phyloP scores from a whole-genome alignment of 257 asterid genomes.

The Fraxinus americana region DNA sequence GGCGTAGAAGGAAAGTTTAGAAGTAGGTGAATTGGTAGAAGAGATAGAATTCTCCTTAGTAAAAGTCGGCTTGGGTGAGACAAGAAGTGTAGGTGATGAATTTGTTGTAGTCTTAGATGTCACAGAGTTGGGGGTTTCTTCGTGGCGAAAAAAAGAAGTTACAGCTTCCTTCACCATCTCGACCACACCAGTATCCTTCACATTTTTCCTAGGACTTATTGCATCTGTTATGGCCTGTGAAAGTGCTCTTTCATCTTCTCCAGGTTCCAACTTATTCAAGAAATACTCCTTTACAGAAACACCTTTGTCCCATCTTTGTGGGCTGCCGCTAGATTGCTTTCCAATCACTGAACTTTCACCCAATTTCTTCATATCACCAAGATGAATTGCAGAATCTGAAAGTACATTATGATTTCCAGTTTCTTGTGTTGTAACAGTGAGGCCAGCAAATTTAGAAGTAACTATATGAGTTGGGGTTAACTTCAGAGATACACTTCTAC shows the following conservation, averaged over 20 bases:
- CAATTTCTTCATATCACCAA: slow-evolving; percentile 18
- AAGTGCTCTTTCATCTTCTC: slow-evolving; percentile 85
- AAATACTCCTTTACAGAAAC: slow-evolving; percentile 84
- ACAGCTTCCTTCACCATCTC: slow-evolving; percentile 79
- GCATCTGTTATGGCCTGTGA: slow-evolving; percentile 88
- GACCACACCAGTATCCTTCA: slow-evolving; percentile 55
- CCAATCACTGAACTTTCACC: slow-evolving; percentile 29
- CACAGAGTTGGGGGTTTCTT: slow-evolving; percentile 35
- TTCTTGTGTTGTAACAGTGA: slow-evolving; percentile 38
- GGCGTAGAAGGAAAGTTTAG: slow-evolving; percentile 22
- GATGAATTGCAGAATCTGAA: slow-evolving; percentile 8
- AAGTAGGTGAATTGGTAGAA: slow-evolving; percentile 25
- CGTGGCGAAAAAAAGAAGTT: slow-evolving; percentile 65
- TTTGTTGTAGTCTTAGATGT: slow-evolving; percentile 14
- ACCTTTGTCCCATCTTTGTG: slow-evolving; percentile 75
- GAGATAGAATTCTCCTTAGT: slow-evolving; percentile 11
- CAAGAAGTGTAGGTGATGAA: slow-evolving; percentile 18
- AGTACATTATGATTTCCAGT: not conserved
- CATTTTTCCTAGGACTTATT: slow-evolving; percentile 62
- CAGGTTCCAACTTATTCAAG: slow-evolving; percentile 83
- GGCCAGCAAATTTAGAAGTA: slow-evolving; percentile 50
- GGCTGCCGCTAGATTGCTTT: slow-evolving; percentile 31
- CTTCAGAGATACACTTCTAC: slow-evolving; percentile 46
- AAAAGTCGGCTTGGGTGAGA: slow-evolving; percentile 13
- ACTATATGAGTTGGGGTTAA: slow-evolving; percentile 57